Base-by-base conservation (phyloP, 2,329 filamentous ascomycete species). In the Pseudogymnoascus sp. region DNA sequence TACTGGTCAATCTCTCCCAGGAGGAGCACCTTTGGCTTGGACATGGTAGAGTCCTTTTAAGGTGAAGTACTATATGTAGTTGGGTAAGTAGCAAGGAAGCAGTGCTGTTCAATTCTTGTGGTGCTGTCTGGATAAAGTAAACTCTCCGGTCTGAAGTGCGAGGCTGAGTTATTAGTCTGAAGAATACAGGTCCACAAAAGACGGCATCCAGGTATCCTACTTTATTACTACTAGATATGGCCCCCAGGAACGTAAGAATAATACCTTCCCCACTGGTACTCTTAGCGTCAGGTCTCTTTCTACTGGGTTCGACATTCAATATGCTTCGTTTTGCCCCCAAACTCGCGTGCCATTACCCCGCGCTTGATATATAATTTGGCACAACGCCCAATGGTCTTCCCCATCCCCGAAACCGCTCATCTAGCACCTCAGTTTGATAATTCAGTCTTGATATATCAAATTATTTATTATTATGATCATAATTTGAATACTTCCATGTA, bases 1-100 rank as follows among this genome's bases (percentile, higher is more conserved):
- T 74, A 88, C 86, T 86, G 82, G 61, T 82, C 79, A 64, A 90
- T 84, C 37, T 77, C 69, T 57, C 87, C 86, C 13, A 90, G 75
- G 41, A 86, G 78, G 6, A 89, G 78, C 58, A 86, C 80, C 68
- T 84, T 86, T 39, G 81, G 79, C 67, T 79, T 83, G 24, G 68
- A 60, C 71, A 73, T 73, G 29, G 47, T 33, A 15, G 26, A 33
- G 47, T 11, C 17, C 11, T 47, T 68, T 57, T 58, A n/a, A 24
- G 26, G 44, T 47, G 54, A 17, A n/a, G 29, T 54, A 54, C 21
- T 54, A 54, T 54, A 33, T 21, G 26, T 33, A 33, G n/a, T 17
- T 54, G 5, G 10, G n/a, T 29, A 33, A 33, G 47, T 8, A 21
- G 47, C 9, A 35, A 21, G 29, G 29, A 54, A 10, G 29, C 47